These are phyloP conservation scores for Trichoderma sp. DNA, from an alignment of 2,329 filamentous ascomycete genomes.

Conservation along the genomic window DNA sequence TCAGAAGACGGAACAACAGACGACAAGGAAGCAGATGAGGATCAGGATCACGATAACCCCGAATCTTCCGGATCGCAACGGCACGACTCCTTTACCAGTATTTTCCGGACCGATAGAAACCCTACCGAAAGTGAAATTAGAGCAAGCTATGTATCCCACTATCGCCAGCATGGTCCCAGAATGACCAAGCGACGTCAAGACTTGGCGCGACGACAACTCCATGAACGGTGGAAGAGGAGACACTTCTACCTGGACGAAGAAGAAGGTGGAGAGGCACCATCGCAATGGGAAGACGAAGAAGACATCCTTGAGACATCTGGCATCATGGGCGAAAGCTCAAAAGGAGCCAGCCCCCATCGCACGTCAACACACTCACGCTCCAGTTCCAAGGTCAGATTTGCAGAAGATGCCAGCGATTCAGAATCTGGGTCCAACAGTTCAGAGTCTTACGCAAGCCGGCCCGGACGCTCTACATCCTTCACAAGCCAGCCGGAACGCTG, in stretches of 20 bases:
- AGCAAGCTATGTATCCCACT: constrained; percentile 36
- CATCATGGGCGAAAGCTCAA: constrained; percentile 41
- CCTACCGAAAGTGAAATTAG: constrained; percentile 43
- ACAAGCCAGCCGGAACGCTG: constrained; percentile 69
- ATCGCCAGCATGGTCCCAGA: constrained; percentile 36
- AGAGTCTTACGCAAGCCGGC: constrained; percentile 67
- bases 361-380: constrained; percentile 53
- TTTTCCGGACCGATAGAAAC: constrained; percentile 23
- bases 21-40: constrained; percentile 26
- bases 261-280: constrained; percentile 66
- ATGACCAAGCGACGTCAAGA: constrained; percentile 41
- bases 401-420: constrained; percentile 66
- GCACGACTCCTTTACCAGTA: background rate
- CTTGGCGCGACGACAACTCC: constrained; percentile 52
- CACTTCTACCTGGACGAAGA: constrained; percentile 84
- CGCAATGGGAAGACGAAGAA: constrained; percentile 60
- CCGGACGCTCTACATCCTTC: constrained; percentile 68
- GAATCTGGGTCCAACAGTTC: constrained; percentile 70
- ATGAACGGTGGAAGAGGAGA: constrained; percentile 72
- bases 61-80: background rate
- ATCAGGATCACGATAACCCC: constrained; percentile 23
- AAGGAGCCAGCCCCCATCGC: constrained; percentile 36
- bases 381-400: constrained; percentile 76
- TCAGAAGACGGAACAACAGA: constrained; percentile 27
- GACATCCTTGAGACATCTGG: constrained; percentile 47